These are phyloP conservation scores for Cladosporium velox DNA, from an alignment of 2,329 filamentous ascomycete genomes.

Conservation along the genomic window DNA sequence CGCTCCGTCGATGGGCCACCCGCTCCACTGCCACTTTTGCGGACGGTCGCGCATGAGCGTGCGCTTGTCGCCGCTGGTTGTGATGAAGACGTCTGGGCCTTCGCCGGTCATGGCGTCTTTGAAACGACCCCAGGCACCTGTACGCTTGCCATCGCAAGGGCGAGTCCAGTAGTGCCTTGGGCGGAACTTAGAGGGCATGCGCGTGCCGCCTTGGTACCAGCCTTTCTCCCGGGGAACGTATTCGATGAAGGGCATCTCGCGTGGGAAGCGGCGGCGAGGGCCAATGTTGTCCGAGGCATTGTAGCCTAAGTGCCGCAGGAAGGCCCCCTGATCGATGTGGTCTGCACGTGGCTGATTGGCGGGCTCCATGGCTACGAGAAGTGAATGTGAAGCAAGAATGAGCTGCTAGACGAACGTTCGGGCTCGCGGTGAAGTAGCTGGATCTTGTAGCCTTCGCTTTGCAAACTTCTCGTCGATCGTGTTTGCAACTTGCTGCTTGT, in stretches of 20 bases:
- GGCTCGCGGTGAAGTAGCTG: not conserved
- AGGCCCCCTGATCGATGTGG: not conserved
- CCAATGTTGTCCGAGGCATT: conserved; percentile 24
- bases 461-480: not conserved
- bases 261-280: conserved; percentile 29
- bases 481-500: not conserved
- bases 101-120: conserved; percentile 46
- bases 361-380: not conserved
- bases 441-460: not conserved
- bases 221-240: conserved; percentile 14
- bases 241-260: conserved; percentile 34
- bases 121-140: conserved; percentile 41
- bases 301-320: not conserved
- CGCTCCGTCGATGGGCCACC: conserved; percentile 34
- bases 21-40: conserved; percentile 40
- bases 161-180: conserved; percentile 47
- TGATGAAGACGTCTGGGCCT: conserved; percentile 51
- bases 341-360: not conserved
- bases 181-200: conserved; percentile 32
- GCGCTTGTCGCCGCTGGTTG: conserved; percentile 40
- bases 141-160: conserved; percentile 47
- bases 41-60: conserved; percentile 44
- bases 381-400: not conserved
- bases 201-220: conserved; percentile 32
- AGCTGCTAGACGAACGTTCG: not conserved